phyloP scores from a whole-genome alignment of 306 rosid genomes.

The Lagenaria siceraria region DNA sequence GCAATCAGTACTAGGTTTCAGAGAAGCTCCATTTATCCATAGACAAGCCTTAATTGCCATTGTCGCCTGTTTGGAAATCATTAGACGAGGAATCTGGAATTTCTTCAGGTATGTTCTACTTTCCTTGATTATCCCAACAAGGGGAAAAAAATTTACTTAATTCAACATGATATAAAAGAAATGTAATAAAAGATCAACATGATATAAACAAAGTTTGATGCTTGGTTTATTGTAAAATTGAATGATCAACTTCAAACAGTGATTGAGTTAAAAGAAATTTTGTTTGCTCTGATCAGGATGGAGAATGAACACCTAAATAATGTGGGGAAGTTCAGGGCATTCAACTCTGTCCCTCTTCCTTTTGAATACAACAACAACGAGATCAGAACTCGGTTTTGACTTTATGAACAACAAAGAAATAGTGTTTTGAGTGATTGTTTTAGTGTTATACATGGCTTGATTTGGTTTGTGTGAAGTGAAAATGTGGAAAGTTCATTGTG shows the following conservation, averaged over 20 bases:
- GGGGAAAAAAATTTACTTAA: too few species aligned
- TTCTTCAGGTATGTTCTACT: constrained; percentile 50
- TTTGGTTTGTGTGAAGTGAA: background rate
- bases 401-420: background rate
- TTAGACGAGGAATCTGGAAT: constrained; percentile 84
- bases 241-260: background rate
- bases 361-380: constrained; percentile 26
- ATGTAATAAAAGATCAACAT: too few species aligned
- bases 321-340: constrained; percentile 60
- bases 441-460: background rate
- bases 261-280: background rate
- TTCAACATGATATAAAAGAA: too few species aligned
- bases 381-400: background rate
- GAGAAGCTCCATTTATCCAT: constrained; percentile 46
- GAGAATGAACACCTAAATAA: constrained; percentile 68
- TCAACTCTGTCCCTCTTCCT: constrained; percentile 66
- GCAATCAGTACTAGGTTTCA: constrained; percentile 55
- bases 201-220: background rate
- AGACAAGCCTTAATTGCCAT: constrained; percentile 42
- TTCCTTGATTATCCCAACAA: background rate
- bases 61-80: constrained; percentile 55
- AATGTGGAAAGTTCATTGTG: background rate
- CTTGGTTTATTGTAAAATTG: background rate
- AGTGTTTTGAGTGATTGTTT: background rate
- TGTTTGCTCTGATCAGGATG: constrained; percentile 22